phyloP scores from a whole-genome alignment of 345 rosid species.

The Boechera retrofracta region DNA sequence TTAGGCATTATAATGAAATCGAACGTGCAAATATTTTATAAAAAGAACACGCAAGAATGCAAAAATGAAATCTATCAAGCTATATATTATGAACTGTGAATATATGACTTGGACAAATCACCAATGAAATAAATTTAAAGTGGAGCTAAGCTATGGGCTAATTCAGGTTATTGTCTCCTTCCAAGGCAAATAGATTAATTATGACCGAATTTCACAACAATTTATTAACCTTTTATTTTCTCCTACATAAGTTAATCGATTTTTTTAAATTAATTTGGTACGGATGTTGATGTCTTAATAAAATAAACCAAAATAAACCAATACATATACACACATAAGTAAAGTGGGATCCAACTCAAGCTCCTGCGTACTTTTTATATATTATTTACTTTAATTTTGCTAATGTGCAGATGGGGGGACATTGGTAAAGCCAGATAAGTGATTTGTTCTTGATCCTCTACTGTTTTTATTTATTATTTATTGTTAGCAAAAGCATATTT shows the following conservation, averaged over 20 bases:
- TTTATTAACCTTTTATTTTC: slow-evolving; percentile 9
- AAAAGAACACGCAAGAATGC: slow-evolving; percentile 19
- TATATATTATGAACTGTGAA: slow-evolving; percentile 15
- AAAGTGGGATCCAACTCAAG: slow-evolving; percentile 46
- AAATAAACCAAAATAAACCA: slow-evolving; percentile 36
- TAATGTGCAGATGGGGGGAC: slow-evolving; percentile 40
- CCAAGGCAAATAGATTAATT: slow-evolving; percentile 18
- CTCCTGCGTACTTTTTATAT: slow-evolving; percentile 16
- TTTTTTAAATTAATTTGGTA: slow-evolving; percentile 39
- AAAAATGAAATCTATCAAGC: slow-evolving; percentile 18
- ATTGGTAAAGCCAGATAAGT: slow-evolving; percentile 41
- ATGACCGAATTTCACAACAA: slow-evolving; percentile 37
- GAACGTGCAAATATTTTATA: slow-evolving; percentile 11
- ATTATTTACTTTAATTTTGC: slow-evolving; percentile 1
- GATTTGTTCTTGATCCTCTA: slow-evolving; percentile 40
- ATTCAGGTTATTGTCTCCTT: slow-evolving; percentile 40
- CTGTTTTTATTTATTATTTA: slow-evolving; percentile 24
- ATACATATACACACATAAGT: slow-evolving; percentile 10
- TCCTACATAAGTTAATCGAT: neutral
- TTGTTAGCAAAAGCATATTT: slow-evolving; percentile 26
- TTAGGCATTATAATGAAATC: slow-evolving; percentile 30
- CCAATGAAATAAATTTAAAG: slow-evolving; percentile 33
- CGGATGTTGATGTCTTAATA: slow-evolving; percentile 47
- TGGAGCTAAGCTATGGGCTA: slow-evolving; percentile 29
- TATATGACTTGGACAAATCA: slow-evolving; percentile 18